Conservation (phyloP, 805 yeast species). For the Candida silvicultrix region DNA sequence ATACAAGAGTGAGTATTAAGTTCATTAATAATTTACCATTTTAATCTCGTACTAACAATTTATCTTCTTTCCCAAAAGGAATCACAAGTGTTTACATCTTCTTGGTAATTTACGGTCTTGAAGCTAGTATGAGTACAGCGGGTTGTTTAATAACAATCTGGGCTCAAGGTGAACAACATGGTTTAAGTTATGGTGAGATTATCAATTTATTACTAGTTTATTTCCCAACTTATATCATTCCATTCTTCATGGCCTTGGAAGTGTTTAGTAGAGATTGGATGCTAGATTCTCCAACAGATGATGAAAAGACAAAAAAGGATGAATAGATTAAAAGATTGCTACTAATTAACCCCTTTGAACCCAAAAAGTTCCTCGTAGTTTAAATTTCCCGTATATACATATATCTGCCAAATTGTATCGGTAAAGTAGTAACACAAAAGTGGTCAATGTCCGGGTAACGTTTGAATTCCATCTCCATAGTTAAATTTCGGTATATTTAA, state of each 20-base stretch:
- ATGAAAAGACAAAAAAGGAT: background rate
- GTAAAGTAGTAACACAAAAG: too few species aligned
- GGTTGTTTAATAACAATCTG: conserved; percentile 57
- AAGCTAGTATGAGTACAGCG: conserved; percentile 75
- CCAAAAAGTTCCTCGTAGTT: too few species aligned
- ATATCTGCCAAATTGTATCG: too few species aligned
- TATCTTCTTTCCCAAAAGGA: too few species aligned
- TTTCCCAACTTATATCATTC: conserved; percentile 67
- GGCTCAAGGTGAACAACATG: conserved; percentile 28
- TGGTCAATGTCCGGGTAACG: too few species aligned
- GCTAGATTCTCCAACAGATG: background rate
- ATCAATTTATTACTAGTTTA: conserved; percentile 46
- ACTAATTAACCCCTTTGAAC: too few species aligned
- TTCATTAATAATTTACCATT: too few species aligned
- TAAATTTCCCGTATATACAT: too few species aligned
- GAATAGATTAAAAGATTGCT: too few species aligned
- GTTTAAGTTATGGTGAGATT: conserved; percentile 26
- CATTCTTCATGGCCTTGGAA: conserved; percentile 39
- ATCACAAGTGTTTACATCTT: conserved; percentile 28
- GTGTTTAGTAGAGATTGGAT: conserved; percentile 16
- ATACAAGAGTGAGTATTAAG: conserved; percentile 26
- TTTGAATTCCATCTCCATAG: background rate
- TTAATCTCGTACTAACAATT: too few species aligned
- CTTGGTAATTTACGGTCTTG: conserved; percentile 66
- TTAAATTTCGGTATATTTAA: too few species aligned